Percentiles rank a stretch among this genome's conserved stretches.
These are phyloP conservation scores for Astrephomene gubernaculifera DNA, from an alignment of 139 green algal species.

Conservation along the genomic window DNA sequence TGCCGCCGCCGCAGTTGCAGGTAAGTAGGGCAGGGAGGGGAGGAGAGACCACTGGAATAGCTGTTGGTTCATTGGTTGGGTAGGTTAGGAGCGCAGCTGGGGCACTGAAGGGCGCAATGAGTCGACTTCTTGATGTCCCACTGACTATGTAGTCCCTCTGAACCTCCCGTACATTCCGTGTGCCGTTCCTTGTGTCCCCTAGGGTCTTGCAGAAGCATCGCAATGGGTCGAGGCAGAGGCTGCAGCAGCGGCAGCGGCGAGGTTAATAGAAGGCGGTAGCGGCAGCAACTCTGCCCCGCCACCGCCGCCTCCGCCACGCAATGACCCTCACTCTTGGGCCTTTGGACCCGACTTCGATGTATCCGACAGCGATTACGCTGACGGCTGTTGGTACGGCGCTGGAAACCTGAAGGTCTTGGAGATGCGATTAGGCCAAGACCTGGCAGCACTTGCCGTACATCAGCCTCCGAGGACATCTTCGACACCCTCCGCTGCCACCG, in stretches of 20 bases:
- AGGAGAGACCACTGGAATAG: neutral
- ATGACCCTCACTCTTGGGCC: neutral
- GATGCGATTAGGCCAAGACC: neutral
- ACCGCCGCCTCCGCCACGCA: neutral
- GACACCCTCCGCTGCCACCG: neutral
- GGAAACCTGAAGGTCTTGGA: neutral
- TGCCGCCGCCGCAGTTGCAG: slow-evolving; percentile 28
- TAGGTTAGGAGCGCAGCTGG: too few relatives aligned
- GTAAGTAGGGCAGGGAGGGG: neutral
- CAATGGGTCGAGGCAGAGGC: neutral
- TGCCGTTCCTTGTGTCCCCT: too few relatives aligned
- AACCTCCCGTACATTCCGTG: too few relatives aligned
- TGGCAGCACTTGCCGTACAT: slow-evolving; percentile 34
- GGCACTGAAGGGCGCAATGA: too few relatives aligned
- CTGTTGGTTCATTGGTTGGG: neutral
- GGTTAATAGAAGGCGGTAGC: too few relatives aligned
- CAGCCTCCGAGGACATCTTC: neutral
- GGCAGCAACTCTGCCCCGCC: neutral
- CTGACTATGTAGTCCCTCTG: too few relatives aligned
- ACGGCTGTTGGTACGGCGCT: neutral
- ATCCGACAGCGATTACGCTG: neutral
- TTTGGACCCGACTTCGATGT: neutral
- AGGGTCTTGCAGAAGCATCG: neutral
- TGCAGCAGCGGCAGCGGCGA: neutral
- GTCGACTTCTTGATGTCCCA: too few relatives aligned